Percentiles rank a stretch among this genome's conserved stretches.
phyloP scores from a whole-genome alignment of 192 early-diverging fungal species.

The Podila epigama region DNA sequence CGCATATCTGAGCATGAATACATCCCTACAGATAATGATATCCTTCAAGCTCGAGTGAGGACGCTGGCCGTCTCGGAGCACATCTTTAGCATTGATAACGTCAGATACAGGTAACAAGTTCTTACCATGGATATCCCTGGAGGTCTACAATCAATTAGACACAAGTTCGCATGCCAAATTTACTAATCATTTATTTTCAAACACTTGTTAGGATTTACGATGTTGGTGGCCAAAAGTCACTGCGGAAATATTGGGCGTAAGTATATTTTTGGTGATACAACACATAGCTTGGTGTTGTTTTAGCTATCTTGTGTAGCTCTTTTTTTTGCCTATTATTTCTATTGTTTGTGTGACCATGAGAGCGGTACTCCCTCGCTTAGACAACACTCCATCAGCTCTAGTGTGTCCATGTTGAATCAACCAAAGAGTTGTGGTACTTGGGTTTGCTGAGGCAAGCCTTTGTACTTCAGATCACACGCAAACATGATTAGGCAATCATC shows the following conservation, averaged over 20 bases:
- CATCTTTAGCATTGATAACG: conserved; percentile 65
- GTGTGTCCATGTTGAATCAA: too few relatives aligned
- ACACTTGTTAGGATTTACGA: conserved; percentile 65
- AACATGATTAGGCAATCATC: conserved; percentile 5
- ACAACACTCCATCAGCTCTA: too few relatives aligned
- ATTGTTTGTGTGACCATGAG: neutral
- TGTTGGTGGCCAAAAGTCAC: conserved; percentile 73
- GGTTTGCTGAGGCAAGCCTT: too few relatives aligned
- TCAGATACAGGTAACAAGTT: conserved; percentile 52
- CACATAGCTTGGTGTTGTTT: neutral
- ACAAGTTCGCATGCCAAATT: neutral
- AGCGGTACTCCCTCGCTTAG: too few relatives aligned
- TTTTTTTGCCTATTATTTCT: too few relatives aligned
- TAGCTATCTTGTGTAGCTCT: neutral
- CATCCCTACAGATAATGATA: conserved; percentile 72
- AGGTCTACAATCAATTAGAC: too few relatives aligned
- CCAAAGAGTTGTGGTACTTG: too few relatives aligned
- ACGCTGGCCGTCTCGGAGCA: conserved; percentile 78
- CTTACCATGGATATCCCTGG: too few relatives aligned
- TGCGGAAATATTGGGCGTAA: conserved; percentile 73
- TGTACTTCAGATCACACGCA: too few relatives aligned
- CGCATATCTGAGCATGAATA: conserved; percentile 60
- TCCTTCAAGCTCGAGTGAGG: conserved; percentile 71
- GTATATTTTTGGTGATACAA: conserved; percentile 9
- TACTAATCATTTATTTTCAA: neutral